Percentiles rank a stretch among this genome's conserved stretches.
These are phyloP conservation scores for Hibiscus trionum DNA, from an alignment of 345 rosid genomes.

Conservation along the genomic window DNA sequence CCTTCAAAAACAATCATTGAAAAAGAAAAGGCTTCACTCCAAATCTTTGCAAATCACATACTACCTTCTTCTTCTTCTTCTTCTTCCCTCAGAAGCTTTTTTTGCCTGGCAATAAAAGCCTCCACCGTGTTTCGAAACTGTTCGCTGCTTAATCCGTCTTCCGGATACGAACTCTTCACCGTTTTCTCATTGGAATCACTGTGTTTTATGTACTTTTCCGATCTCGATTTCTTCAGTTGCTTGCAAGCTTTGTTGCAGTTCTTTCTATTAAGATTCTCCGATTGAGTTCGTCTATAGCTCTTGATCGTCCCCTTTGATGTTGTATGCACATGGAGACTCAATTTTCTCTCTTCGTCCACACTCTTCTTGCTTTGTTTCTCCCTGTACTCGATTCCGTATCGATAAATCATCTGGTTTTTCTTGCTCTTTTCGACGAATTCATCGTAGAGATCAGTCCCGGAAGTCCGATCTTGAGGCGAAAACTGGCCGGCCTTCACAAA, in stretches of 20 bases:
- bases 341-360: not conserved
- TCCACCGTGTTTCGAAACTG: conserved; percentile 48
- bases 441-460: conserved; percentile 34
- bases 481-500: conserved; percentile 61
- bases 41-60: not conserved
- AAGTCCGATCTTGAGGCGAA: conserved; percentile 28
- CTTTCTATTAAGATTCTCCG: conserved; percentile 25
- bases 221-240: conserved; percentile 28
- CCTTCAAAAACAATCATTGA: not conserved
- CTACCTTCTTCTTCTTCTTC: conserved; percentile 11
- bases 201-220: conserved; percentile 26
- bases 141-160: conserved; percentile 55
- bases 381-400: conserved; percentile 14
- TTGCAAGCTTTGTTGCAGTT: conserved; percentile 13
- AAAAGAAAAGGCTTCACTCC: not conserved
- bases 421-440: conserved; percentile 41
- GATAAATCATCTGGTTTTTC: conserved; percentile 20
- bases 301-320: conserved; percentile 3
- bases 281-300: conserved; percentile 32
- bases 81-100: conserved; percentile 47
- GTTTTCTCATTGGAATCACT: conserved; percentile 3
- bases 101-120: conserved; percentile 65
- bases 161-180: conserved; percentile 22
- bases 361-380: conserved; percentile 29
- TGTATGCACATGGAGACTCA: not conserved